Evolutionary conservation across 2,329 filamentous ascomycete species (phyloP), one percentile per base, ranked within the genome.

Genomic region (Penicillium sp.): DNA sequence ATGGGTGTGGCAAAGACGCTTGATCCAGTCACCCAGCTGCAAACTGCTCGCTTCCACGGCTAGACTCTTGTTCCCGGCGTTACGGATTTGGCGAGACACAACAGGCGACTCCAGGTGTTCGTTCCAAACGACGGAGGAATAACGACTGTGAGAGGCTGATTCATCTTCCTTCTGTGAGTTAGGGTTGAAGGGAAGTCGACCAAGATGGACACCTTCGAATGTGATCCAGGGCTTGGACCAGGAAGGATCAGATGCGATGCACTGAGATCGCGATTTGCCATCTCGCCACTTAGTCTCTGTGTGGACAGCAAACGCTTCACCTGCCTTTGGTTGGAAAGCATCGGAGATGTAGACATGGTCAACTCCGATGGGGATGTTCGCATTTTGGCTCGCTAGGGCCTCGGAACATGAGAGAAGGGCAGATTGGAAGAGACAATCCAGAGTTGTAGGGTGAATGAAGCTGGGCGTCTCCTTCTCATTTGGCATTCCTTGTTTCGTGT

Each of bases 381-480:
- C 53, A 5, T 52, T 41, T 13, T 46, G 46, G 34, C 45, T 56
- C 3, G 44, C 40, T 3, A 56, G 43, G 18, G 43, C 46, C 6
- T 55, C 48, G 0, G 53, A 55, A 31, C 47, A 50, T 5, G 55
- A 50, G 16, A 59, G 22, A 14, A 59, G 42, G 11, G 52, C 54
- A n/a, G 49, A 50, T 31, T 60, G 56, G 47, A 60, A 58, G 6
- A 60, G 42, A 11, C 45, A 51, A 40, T 60, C 57, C 10, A 60
- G 51, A 3, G 52, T 50, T 11, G 54, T 58, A 4, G 56, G 57
- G 27, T 60, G 56, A 14, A 60, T 51, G 11, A 56, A 46, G 27
- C 44, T 47, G 1, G 50, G 22, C 1, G 44, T 49, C 31, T 60
- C 50, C 8, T 29, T 46, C 32, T 56, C 52, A 26, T 57, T 35